These are phyloP conservation scores for Speleostelium caveatum DNA, from an alignment of 78 protist species.

Conservation along the genomic window DNA sequence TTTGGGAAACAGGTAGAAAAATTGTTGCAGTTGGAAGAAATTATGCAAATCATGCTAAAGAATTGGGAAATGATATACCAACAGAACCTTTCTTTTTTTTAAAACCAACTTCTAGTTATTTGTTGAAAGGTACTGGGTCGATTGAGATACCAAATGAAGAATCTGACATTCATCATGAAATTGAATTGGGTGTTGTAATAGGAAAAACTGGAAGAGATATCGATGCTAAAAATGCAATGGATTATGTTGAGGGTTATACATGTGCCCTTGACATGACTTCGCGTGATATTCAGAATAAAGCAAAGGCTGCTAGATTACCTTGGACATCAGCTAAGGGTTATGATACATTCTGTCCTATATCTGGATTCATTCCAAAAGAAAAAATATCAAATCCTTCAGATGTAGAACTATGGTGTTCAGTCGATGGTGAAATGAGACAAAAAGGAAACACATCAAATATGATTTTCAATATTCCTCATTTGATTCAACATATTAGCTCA, in stretches of 20 bases:
- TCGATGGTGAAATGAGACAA: constrained; percentile 80
- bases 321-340: constrained; percentile 77
- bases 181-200: constrained; percentile 82
- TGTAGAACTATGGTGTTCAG: constrained; percentile 66
- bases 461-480: constrained; percentile 72
- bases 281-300: constrained; percentile 67
- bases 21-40: constrained; percentile 84
- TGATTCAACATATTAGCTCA: constrained; percentile 65
- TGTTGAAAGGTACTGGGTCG: constrained; percentile 21
- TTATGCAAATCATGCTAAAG: constrained; percentile 82
- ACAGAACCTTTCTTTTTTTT: constrained; percentile 82
- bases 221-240: constrained; percentile 60
- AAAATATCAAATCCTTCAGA: constrained; percentile 50
- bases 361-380: constrained; percentile 79
- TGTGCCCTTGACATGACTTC: constrained; percentile 80
- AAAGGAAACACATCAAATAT: constrained; percentile 55
- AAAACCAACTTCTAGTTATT: constrained; percentile 77
- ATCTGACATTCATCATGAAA: constrained; percentile 79
- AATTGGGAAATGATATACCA: constrained; percentile 83
- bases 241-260: constrained; percentile 78
- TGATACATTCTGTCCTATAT: constrained; percentile 81
- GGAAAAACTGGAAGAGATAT: constrained; percentile 70
- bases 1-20: constrained; percentile 81
- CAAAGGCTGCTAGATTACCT: constrained; percentile 29
- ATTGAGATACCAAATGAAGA: constrained; percentile 68